phyloP scores from a whole-genome alignment of 2,329 filamentous ascomycete genomes.

The Bipolaris cookei region DNA sequence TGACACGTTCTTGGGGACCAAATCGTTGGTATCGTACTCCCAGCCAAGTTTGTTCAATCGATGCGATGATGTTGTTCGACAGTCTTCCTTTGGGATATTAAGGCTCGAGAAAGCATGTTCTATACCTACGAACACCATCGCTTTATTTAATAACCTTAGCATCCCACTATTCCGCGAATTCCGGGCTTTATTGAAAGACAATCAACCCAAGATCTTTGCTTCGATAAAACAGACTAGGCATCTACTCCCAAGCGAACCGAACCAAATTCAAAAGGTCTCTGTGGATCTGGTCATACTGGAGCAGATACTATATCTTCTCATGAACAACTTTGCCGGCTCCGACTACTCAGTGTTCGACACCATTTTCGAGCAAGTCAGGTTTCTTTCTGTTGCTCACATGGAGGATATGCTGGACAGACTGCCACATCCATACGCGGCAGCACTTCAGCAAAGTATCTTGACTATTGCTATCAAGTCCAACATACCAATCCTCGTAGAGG shows the following conservation, averaged over 20 bases:
- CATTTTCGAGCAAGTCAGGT: conserved; percentile 14
- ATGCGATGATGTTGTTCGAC: background rate
- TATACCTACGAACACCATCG: background rate
- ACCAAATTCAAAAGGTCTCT: conserved; percentile 3
- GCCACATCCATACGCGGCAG: conserved; percentile 6
- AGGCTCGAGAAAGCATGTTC: background rate
- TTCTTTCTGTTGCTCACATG: conserved; percentile 8
- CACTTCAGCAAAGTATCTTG: conserved; percentile 15
- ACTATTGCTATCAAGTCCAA: conserved; percentile 17
- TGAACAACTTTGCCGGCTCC: conserved; percentile 14
- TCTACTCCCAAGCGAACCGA: conserved; percentile 7
- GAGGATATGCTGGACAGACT: conserved; percentile 5
- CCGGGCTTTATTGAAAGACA: background rate
- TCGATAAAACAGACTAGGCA: background rate
- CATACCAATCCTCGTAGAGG: background rate
- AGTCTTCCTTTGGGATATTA: too few relatives aligned
- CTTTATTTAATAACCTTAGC: background rate
- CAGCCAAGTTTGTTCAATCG: background rate
- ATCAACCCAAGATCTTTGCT: background rate
- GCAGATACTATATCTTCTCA: conserved; percentile 14
- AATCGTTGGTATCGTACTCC: background rate
- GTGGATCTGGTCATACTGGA: conserved; percentile 9
- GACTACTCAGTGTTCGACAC: conserved; percentile 8
- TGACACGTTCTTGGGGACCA: too few relatives aligned
- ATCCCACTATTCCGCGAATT: background rate